Conservation (phyloP, 2,329 filamentous ascomycete species). For the Didymella keratinophila region DNA sequence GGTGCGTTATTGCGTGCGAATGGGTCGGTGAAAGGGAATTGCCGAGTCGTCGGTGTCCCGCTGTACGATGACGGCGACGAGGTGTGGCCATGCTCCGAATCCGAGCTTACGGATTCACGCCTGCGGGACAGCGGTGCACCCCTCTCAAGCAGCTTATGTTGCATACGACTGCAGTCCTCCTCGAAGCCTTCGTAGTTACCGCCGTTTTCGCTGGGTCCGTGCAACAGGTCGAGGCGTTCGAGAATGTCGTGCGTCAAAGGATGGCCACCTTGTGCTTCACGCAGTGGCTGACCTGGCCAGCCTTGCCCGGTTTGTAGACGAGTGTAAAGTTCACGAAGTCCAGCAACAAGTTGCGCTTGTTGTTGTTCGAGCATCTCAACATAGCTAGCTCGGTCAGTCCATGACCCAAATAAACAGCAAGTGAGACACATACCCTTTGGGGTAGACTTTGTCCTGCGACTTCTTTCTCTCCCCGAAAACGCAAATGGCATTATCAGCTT, state of each 20-base stretch:
- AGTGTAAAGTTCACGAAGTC: slow-evolving; percentile 67
- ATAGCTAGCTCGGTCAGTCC: slow-evolving; percentile 55
- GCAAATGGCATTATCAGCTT: slow-evolving; percentile 70
- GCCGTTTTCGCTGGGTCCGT: slow-evolving; percentile 57
- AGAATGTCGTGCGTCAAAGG: slow-evolving; percentile 71
- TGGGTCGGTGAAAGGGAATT: slow-evolving; percentile 41
- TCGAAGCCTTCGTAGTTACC: slow-evolving; percentile 62
- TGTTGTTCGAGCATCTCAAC: slow-evolving; percentile 74
- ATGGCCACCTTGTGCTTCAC: slow-evolving; percentile 61
- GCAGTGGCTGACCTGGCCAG: slow-evolving; percentile 64
- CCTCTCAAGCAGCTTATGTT: slow-evolving; percentile 62
- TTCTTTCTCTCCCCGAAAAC: slow-evolving; percentile 72
- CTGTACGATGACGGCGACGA: slow-evolving; percentile 48
- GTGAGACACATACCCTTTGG: slow-evolving; percentile 64
- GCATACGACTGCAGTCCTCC: slow-evolving; percentile 64
- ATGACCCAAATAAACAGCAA: neutral
- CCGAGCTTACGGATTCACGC: slow-evolving; percentile 64
- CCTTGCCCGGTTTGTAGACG: slow-evolving; percentile 60
- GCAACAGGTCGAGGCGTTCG: slow-evolving; percentile 65
- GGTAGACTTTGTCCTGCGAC: slow-evolving; percentile 71
- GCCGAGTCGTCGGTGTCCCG: slow-evolving; percentile 49
- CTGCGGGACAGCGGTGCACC: slow-evolving; percentile 62
- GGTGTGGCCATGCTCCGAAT: slow-evolving; percentile 63
- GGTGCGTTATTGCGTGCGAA: slow-evolving; percentile 47
- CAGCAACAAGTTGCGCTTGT: slow-evolving; percentile 67